Conservation (phyloP, 2,329 filamentous ascomycete species). For the Microsporum audouinii region DNA sequence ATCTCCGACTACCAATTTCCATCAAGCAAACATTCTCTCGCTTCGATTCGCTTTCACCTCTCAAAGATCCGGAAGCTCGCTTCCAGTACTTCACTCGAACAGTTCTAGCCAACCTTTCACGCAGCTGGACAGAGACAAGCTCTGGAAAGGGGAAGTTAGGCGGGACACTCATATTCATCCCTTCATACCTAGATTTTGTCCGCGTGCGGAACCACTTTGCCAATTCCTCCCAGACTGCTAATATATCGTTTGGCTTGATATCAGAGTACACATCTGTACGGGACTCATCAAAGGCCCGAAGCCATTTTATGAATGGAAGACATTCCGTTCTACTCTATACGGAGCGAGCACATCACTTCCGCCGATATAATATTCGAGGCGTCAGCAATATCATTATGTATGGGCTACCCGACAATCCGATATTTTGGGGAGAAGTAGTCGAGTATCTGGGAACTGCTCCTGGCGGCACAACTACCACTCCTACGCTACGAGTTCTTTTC, state of each 20-base stretch:
- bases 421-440: constrained; percentile 35
- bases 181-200: constrained; percentile 90
- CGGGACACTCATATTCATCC: constrained; percentile 79
- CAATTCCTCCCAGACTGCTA: constrained; percentile 47
- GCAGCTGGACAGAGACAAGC: constrained; percentile 14
- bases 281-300: constrained; percentile 71
- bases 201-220: constrained; percentile 86
- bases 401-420: constrained; percentile 74
- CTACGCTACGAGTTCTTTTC: constrained; percentile 54
- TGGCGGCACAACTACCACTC: constrained; percentile 43
- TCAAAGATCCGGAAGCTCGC: constrained; percentile 69
- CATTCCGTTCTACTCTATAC: constrained; percentile 82
- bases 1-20: constrained; percentile 51
- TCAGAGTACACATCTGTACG: constrained; percentile 75
- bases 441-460: constrained; percentile 31
- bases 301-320: constrained; percentile 73
- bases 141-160: constrained; percentile 39
- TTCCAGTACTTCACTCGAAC: constrained; percentile 85
- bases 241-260: constrained; percentile 65
- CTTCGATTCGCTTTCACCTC: constrained; percentile 59
- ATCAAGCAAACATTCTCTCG: constrained; percentile 82
- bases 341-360: constrained; percentile 92
- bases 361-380: constrained; percentile 70
- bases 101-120: constrained; percentile 53
- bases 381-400: constrained; percentile 82